Percentiles rank a stretch among this genome's conserved stretches.
These are phyloP conservation scores for Paramecium sonneborni DNA, from an alignment of 73 alveolate genomes.

Conservation along the genomic window DNA sequence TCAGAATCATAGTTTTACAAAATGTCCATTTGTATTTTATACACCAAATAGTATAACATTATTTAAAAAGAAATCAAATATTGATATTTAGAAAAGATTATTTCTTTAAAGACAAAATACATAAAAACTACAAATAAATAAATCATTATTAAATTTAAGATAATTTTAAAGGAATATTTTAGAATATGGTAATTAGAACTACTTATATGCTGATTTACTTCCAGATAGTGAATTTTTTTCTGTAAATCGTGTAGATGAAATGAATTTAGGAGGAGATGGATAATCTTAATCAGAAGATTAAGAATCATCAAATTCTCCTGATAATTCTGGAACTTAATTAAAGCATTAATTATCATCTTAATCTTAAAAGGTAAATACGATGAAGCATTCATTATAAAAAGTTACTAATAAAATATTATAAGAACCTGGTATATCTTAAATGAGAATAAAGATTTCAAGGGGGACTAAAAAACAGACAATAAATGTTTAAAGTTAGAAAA, in stretches of 20 bases:
- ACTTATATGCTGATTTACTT: neutral
- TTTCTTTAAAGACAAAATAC: neutral
- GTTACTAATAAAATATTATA: neutral
- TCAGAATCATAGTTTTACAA: constrained; percentile 30
- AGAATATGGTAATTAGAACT: neutral
- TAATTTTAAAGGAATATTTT: neutral
- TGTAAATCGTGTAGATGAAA: neutral
- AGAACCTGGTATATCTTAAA: neutral
- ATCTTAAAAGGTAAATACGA: neutral
- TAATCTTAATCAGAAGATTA: neutral
- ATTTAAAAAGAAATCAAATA: neutral
- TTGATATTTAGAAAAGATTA: neutral
- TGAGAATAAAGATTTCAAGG: neutral
- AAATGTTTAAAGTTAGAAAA: neutral
- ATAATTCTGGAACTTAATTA: neutral
- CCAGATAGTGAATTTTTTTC: neutral
- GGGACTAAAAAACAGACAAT: neutral
- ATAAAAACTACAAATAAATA: neutral
- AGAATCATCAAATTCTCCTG: neutral
- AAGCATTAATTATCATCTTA: neutral
- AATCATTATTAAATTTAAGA: neutral
- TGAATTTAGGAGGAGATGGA: neutral
- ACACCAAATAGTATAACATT: neutral
- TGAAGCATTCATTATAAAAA: neutral
- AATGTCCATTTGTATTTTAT: constrained; percentile 49